Conservation (phyloP, 176 grass and related monocot genomes). For the Zoysia pacifica region DNA sequence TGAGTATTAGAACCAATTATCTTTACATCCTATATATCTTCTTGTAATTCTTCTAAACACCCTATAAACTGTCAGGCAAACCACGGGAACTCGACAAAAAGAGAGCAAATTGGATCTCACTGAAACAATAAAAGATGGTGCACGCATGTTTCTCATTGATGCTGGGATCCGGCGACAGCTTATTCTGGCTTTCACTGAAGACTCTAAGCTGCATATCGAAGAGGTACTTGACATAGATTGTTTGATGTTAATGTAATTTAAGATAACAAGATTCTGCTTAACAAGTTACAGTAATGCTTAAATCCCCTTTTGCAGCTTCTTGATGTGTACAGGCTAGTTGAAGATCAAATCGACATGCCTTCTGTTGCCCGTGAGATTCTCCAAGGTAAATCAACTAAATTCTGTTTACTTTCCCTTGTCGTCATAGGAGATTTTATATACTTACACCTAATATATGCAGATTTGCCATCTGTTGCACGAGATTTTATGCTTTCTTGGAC, state of each 20-base stretch:
- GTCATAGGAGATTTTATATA: not conserved
- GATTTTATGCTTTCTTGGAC: constrained; percentile 97
- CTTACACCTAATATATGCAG: constrained; percentile 45
- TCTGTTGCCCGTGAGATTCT: constrained; percentile 85
- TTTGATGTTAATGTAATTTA: not conserved
- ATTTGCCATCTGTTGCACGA: constrained; percentile 69
- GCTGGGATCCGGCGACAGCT: constrained; percentile 90
- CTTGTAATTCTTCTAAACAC: no score
- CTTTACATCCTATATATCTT: constrained; percentile 5
- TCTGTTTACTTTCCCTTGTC: not conserved
- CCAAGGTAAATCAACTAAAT: constrained; percentile 55
- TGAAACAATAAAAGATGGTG: constrained; percentile 98
- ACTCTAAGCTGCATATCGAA: constrained; percentile 91
- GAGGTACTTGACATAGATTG: constrained; percentile 60
- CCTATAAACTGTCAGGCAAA: constrained; percentile 52
- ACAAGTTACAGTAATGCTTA: not conserved
- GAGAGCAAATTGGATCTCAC: constrained; percentile 84
- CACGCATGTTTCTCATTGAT: constrained; percentile 88
- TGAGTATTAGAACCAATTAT: constrained; percentile 39
- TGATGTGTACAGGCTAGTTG: constrained; percentile 89
- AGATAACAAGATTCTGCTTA: not conserved
- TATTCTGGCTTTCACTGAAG: constrained; percentile 93
- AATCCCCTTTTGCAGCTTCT: constrained; percentile 56
- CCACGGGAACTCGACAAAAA: constrained; percentile 45
- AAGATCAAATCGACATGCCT: constrained; percentile 91